phyloP scores from a whole-genome alignment of 1,139 yeast genomes.

The Yamadazyma mexicana region DNA sequence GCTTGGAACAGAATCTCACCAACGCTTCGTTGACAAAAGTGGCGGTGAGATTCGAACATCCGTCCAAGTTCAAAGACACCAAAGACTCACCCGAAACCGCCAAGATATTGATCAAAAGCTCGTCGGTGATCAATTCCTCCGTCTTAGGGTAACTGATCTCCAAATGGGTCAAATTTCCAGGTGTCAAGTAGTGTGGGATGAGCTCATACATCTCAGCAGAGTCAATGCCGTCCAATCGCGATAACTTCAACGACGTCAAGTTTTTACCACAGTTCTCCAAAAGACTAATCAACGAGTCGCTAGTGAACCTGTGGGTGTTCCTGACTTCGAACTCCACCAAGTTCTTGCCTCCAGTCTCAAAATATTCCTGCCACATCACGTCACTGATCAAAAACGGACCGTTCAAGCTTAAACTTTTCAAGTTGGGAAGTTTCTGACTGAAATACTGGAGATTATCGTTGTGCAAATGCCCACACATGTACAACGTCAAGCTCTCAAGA shows the following conservation, averaged over 20 bases:
- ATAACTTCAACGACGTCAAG: slow-evolving; percentile 49
- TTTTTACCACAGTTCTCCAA: slow-evolving; percentile 62
- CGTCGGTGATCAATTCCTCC: slow-evolving; percentile 71
- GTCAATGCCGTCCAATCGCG: slow-evolving; percentile 71
- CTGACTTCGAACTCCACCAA: slow-evolving; percentile 55
- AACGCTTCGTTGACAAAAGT: slow-evolving; percentile 58
- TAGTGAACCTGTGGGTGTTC: slow-evolving; percentile 81
- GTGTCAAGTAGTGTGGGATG: slow-evolving; percentile 59
- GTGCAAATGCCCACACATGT: slow-evolving; percentile 92
- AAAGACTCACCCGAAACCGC: slow-evolving; percentile 65
- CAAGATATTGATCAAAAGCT: slow-evolving; percentile 62
- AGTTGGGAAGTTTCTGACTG: slow-evolving; percentile 53
- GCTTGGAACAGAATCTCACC: slow-evolving; percentile 53
- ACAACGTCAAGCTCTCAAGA: slow-evolving; percentile 61
- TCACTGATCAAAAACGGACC: slow-evolving; percentile 88
- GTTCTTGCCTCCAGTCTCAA: slow-evolving; percentile 41
- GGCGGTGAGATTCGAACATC: slow-evolving; percentile 74
- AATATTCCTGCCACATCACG: slow-evolving; percentile 71
- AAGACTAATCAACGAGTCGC: slow-evolving; percentile 62
- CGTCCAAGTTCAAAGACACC: slow-evolving; percentile 60
- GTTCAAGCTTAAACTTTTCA: slow-evolving; percentile 61
- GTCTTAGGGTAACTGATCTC: slow-evolving; percentile 69
- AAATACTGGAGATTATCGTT: slow-evolving; percentile 71
- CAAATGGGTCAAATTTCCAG: slow-evolving; percentile 50
- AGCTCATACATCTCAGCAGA: slow-evolving; percentile 58